Conservation (phyloP, 2,329 filamentous ascomycete genomes). For the Fonsecaea monophora region DNA sequence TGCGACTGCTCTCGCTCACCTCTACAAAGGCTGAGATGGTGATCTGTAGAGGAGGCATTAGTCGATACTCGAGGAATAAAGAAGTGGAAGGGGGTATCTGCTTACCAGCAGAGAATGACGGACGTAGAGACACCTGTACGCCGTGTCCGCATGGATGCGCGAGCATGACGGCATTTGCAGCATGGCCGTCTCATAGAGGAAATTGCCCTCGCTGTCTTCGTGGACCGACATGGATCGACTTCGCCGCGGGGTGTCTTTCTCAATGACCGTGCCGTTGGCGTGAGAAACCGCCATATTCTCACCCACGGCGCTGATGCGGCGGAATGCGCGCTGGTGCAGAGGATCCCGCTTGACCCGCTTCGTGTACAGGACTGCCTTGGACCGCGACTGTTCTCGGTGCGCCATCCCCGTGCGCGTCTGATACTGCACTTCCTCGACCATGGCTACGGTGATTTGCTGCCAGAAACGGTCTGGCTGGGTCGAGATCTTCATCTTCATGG, state of each 20-base stretch:
- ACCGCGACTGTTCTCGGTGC: conserved; percentile 16
- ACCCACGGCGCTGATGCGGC: conserved; percentile 18
- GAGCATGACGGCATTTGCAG: conserved; percentile 15
- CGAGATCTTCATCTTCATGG: conserved; percentile 13
- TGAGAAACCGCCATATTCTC: conserved; percentile 19
- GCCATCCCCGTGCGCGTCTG: conserved; percentile 10
- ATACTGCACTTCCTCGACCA: conserved; percentile 24
- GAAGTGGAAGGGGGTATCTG: background rate
- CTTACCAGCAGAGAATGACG: conserved; percentile 18
- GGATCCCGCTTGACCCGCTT: conserved; percentile 20
- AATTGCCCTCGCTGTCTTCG: background rate
- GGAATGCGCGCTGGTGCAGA: conserved; percentile 15
- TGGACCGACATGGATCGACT: conserved; percentile 15
- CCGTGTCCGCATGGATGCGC: conserved; percentile 17
- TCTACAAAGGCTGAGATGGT: conserved; percentile 13
- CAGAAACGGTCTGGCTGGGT: conserved; percentile 14
- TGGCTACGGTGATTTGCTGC: conserved; percentile 17
- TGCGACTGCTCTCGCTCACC: conserved; percentile 14
- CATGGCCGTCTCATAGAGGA: conserved; percentile 12
- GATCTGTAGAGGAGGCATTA: conserved; percentile 1
- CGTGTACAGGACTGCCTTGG: conserved; percentile 18
- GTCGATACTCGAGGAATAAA: background rate
- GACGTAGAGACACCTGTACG: conserved; percentile 21
- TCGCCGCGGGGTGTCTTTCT: conserved; percentile 13
- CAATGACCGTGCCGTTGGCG: conserved; percentile 12